Evolutionary conservation across 345 rosid genomes (phyloP), one percentile per base, ranked within the genome.

Genomic region (Sapria himalayana): DNA sequence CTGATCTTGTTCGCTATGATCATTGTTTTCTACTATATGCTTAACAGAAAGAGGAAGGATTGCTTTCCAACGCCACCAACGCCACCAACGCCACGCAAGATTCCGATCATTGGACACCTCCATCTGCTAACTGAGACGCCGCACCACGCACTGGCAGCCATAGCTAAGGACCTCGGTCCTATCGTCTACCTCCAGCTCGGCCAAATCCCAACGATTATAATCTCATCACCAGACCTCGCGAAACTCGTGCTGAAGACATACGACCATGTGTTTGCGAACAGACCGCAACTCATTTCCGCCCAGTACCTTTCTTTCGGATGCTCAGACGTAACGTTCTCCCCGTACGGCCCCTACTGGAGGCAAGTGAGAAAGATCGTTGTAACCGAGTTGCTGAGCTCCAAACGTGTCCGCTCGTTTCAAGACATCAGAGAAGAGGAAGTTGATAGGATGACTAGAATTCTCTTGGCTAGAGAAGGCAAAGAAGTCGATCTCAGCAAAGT

Each of bases 61-160:
- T n/a, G n/a, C n/a, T n/a, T n/a, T n/a, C n/a, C n/a, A n/a, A n/a
- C n/a, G n/a, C n/a, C n/a, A n/a, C n/a, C n/a, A n/a, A 16, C 9
- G 4, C 65, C 38, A 7, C 59, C 71, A 7, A 57, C 62, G 0
- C 70, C 65, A 1, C 48, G 19, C 4, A 14, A 29, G 13, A 64
- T 68, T 5, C 65, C 67, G 5, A 15, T 68, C 3, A 48, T 64
- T 23, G 67, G 67, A 13, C 64, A 68, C 59, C 74, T 64, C 32
- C 73, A 67, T 45, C 66, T 56, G 58, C 50, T 67, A 34, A 50
- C 53, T 0, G 41, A 44, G 44, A 56, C 54, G 63, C 71, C 74
- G 6, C 67, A 69, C 44, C 59, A 40, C 42, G 9, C 52, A 46
- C 50, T 69, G 29, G 10, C 60, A 8, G 24, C 38, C 2, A 51